Evolutionary conservation across 2,329 filamentous ascomycete species (phyloP).

Genomic region (Pseudocercospora vitis): DNA sequence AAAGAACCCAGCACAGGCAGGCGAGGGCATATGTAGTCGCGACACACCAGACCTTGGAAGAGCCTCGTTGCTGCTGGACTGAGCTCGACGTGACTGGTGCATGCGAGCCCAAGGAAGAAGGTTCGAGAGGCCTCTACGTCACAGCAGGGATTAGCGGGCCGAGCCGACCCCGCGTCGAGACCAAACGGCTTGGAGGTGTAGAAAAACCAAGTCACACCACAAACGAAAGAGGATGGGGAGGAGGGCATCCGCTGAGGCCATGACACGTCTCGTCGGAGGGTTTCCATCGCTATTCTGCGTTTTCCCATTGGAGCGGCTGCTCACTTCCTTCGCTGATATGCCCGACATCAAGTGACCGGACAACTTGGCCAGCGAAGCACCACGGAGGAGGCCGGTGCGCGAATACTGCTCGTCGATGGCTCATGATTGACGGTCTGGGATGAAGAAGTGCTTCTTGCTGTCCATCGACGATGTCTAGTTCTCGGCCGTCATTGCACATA

Average conservation of each 20-base stretch:
- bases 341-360: too few relatives aligned
- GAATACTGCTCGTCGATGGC: too few relatives aligned
- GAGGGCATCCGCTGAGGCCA: neutral
- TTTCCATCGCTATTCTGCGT: neutral
- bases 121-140: neutral
- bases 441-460: too few relatives aligned
- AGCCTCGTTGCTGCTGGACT: neutral
- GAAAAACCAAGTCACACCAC: constrained; percentile 6
- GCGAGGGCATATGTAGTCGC: constrained; percentile 13
- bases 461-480: neutral
- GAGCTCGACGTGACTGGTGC: constrained; percentile 9
- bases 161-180: neutral
- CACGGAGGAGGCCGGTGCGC: neutral
- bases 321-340: too few relatives aligned
- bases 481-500: constrained; percentile 13
- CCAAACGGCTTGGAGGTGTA: neutral
- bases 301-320: neutral
- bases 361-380: neutral
- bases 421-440: too few relatives aligned
- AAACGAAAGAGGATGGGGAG: neutral
- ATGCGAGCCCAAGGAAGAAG: constrained; percentile 6
- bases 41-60: constrained; percentile 11
- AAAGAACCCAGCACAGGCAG: neutral
- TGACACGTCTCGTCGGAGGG: constrained; percentile 3
- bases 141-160: neutral